These are phyloP conservation scores for Arabidopsis suecica DNA, from an alignment of 345 rosid genomes.

Conservation along the genomic window DNA sequence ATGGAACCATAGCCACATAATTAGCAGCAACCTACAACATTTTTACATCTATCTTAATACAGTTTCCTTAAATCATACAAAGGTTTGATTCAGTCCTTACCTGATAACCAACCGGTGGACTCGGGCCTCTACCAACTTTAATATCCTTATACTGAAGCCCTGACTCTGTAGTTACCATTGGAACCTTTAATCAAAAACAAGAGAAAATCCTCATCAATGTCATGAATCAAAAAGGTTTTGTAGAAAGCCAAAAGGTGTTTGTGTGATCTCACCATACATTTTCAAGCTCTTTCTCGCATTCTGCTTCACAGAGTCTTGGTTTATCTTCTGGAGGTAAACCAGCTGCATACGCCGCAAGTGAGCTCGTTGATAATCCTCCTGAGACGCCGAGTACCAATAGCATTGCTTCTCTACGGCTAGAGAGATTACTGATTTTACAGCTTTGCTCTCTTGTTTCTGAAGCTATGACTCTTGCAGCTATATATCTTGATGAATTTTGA, in stretches of 20 bases:
- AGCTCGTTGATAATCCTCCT: constrained; percentile 47
- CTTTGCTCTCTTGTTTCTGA: constrained; percentile 43
- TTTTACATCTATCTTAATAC: neutral
- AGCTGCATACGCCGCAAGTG: constrained; percentile 58
- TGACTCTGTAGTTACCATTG: constrained; percentile 86
- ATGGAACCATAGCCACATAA: constrained; percentile 95
- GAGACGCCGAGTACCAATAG: constrained; percentile 63
- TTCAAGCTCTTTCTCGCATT: constrained; percentile 94
- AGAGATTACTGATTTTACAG: constrained; percentile 23
- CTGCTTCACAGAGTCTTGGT: constrained; percentile 74
- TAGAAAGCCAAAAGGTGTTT: constrained; percentile 30
- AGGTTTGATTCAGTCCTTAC: constrained; percentile 44
- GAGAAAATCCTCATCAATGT: constrained; percentile 9
- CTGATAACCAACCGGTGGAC: constrained; percentile 92
- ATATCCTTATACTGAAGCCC: constrained; percentile 95
- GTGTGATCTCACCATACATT: constrained; percentile 94
- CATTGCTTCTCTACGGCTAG: constrained; percentile 65
- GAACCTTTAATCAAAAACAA: constrained; percentile 53
- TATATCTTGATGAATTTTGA: constrained; percentile 41
- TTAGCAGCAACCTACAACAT: constrained; percentile 83
- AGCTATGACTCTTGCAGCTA: constrained; percentile 40
- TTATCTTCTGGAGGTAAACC: constrained; percentile 91
- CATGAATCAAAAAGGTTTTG: neutral
- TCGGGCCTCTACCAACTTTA: constrained; percentile 82
- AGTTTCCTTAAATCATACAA: neutral